Evolutionary conservation across 352 stramenopile species (phyloP), one percentile per base, ranked within the genome.

Genomic region (Stramenopiles sp.): DNA sequence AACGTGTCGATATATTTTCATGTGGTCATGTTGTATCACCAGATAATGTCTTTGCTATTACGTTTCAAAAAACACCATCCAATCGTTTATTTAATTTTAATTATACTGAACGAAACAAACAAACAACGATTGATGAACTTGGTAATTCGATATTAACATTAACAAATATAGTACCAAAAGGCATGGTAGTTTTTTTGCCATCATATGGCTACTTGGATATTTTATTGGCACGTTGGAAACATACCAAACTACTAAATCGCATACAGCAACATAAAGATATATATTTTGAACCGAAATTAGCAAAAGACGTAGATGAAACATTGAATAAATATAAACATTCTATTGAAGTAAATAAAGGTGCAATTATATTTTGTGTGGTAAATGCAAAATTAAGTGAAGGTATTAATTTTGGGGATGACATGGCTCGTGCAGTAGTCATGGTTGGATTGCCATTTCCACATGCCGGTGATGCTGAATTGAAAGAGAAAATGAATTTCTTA

Each of bases 351-450:
- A 53, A 7, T 43, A 80, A 84, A 63, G 91, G 90, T 4, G 92
- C 90, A 0, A 82, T 97, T 63, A 82, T 99, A 0, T 88, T 99
- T 23, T 98, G 92, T 80, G 95, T 99, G 0, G 93, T 99, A 31
- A 95, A 95, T 7, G 96, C 95, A 0, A 99, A 99, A 85, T 97
- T 99, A 87, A 98, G 92, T 0, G 96, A 99, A 88, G 96, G 96
- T 31, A 99, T 99, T 85, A 99, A 99, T 82, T 99, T 99, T 84
- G 96, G 89, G 79, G 92, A 99, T 82, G 94, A 98, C 4, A 88
- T 99, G 78, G 96, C 95, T 30, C 85, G 92, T 31, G 88, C 20
- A 81, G 93, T 99, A 31, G 88, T 98, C 13, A 97, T 99, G 85
- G 94, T 98, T 31, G 96, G 96, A 0, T 86, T 99, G 53, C 96